Evolutionary conservation across 1,139 yeast genomes (phyloP).

Genomic region (Hemisphaericaspora xylofermentans): DNA sequence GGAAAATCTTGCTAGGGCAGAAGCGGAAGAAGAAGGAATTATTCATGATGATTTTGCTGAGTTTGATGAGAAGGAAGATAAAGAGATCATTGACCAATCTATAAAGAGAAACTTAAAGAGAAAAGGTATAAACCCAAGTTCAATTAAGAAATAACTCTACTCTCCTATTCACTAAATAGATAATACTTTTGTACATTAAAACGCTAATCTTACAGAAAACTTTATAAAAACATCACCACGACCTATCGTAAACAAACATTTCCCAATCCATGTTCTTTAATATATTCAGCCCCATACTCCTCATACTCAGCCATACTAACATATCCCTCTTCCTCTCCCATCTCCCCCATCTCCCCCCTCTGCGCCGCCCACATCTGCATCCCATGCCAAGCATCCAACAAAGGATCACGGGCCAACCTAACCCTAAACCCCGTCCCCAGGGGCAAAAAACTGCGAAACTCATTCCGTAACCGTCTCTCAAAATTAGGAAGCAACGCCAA

Average conservation of each 20-base stretch:
- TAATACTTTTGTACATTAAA: slow-evolving; percentile 1
- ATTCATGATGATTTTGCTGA: slow-evolving; percentile 84
- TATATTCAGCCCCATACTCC: slow-evolving; percentile 87
- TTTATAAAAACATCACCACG: background rate
- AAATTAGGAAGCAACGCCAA: slow-evolving; percentile 66
- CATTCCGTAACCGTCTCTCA: slow-evolving; percentile 61
- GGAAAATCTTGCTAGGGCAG: slow-evolving; percentile 77
- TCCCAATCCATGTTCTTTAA: slow-evolving; percentile 84
- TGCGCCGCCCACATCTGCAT: slow-evolving; percentile 78
- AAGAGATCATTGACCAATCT: slow-evolving; percentile 69
- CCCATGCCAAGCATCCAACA: slow-evolving; percentile 89
- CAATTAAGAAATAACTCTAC: slow-evolving; percentile 16
- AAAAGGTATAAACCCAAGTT: slow-evolving; percentile 75
- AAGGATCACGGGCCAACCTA: slow-evolving; percentile 63
- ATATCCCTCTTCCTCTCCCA: slow-evolving; percentile 47
- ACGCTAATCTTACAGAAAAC: no score
- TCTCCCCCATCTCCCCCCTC: slow-evolving; percentile 66
- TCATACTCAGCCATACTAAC: slow-evolving; percentile 74
- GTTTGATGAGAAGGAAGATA: slow-evolving; percentile 77
- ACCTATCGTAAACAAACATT: slow-evolving; percentile 41
- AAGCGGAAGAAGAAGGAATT: slow-evolving; percentile 75
- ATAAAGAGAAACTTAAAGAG: slow-evolving; percentile 71
- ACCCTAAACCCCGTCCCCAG: slow-evolving; percentile 62
- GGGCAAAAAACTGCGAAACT: slow-evolving; percentile 72
- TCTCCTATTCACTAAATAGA: no score